Evolutionary conservation across 495 filamentous ascomycete species (phyloP).

Genomic region (Hypoxylon lienhwacheense): DNA sequence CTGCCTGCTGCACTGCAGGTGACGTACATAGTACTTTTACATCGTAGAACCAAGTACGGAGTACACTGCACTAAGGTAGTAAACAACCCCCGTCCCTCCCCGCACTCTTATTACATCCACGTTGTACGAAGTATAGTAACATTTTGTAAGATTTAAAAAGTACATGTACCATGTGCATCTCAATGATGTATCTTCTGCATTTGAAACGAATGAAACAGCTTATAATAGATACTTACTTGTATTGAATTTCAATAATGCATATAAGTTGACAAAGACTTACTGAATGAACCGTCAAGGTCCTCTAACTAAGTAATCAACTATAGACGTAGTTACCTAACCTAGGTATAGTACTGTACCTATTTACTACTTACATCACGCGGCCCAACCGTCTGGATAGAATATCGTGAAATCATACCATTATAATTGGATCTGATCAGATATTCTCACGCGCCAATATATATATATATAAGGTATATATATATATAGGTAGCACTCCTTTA

Average conservation of each 20-base stretch:
- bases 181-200: no score
- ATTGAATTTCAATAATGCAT: no score
- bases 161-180: no score
- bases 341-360: neutral
- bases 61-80: no score
- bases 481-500: neutral
- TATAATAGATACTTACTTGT: no score
- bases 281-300: no score
- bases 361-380: neutral
- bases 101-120: neutral
- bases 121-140: neutral
- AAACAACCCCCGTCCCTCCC: neutral
- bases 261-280: no score
- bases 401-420: slow-evolving; percentile 25
- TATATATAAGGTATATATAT: no score
- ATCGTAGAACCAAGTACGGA: no score
- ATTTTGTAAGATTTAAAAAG: neutral
- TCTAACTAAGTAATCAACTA: neutral
- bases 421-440: slow-evolving; percentile 9
- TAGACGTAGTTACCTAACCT: neutral
- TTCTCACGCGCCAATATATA: neutral
- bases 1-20: no score
- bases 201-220: no score
- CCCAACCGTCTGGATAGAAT: slow-evolving; percentile 13
- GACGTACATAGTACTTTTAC: no score